Base-by-base conservation (phyloP, 495 filamentous ascomycete genomes). In the Baudoinia panamericana region DNA sequence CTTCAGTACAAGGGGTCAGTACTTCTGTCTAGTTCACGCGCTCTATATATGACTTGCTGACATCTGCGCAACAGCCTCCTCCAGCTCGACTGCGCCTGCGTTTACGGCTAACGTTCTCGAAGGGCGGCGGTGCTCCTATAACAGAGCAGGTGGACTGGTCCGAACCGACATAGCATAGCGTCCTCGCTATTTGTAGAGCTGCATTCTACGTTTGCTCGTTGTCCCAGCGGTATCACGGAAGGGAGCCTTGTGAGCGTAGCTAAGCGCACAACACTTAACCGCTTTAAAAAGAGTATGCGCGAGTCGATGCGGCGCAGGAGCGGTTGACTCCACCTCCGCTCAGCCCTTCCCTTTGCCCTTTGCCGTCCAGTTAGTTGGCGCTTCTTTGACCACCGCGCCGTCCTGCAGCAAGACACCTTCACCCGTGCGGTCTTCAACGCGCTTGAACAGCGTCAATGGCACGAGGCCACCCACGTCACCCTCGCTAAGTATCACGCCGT, bases 131-230 rank as follows among this genome's bases (percentile, higher is more conserved):
- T n/a, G 70, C 72, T 19, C 65, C 76, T 36, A 73, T 92, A 6
- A 81, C 76, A 53, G 92, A 97, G 51, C 84, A 94, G 62, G 86
- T 95, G 42, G 87, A 95, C 66, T 97, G 90, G 90, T 73, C 78
- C 35, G 90, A 97, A 59, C 83, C 85, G 23, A 62, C 66, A 7
- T 68, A 35, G 25, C n/a, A n/a, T n/a, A n/a, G n/a, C n/a, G n/a
- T n/a, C n/a, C n/a, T n/a, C n/a, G n/a, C n/a, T n/a, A n/a, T n/a
- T n/a, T n/a, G n/a, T n/a, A n/a, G n/a, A n/a, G n/a, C n/a, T n/a
- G n/a, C n/a, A n/a, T n/a, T n/a, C n/a, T n/a, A n/a, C n/a, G n/a
- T n/a, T n/a, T n/a, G n/a, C n/a, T n/a, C n/a, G n/a, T n/a, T n/a
- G n/a, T n/a, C n/a, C n/a, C n/a, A n/a, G n/a, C n/a, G n/a, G n/a